Conservation (phyloP, 331 rosid genomes). For the Cydonia oblonga region DNA sequence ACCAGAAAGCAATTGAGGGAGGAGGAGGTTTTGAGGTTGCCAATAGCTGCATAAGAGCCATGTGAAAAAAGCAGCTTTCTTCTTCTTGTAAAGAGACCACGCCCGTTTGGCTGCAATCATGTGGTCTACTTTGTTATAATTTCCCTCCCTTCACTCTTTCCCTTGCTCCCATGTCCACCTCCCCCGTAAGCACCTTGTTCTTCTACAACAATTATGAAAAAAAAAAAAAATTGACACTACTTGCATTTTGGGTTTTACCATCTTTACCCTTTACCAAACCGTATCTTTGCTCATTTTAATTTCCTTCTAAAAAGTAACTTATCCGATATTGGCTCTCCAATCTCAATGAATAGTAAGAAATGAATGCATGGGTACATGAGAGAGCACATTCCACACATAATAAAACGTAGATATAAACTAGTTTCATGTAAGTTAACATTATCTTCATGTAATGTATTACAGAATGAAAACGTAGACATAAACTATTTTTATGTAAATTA, state of each 20-base stretch:
- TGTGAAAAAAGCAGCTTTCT: conserved; percentile 89
- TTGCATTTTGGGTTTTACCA: neutral
- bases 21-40: neutral
- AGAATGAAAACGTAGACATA: too few relatives aligned
- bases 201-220: conserved; percentile 5
- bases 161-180: neutral
- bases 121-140: conserved; percentile 74
- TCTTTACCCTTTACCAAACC: neutral
- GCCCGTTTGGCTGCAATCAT: conserved; percentile 95
- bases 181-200: conserved; percentile 28
- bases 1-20: neutral
- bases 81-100: conserved; percentile 68
- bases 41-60: conserved; percentile 22
- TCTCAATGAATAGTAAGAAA: too few relatives aligned
- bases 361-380: too few relatives aligned
- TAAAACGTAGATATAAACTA: too few relatives aligned
- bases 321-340: too few relatives aligned
- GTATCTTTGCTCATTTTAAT: neutral
- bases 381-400: too few relatives aligned
- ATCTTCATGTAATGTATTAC: too few relatives aligned
- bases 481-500: too few relatives aligned
- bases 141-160: conserved; percentile 30
- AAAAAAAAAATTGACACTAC: neutral
- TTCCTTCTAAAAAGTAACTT: too few relatives aligned
- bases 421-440: too few relatives aligned